Conservation (phyloP, 1,284 basidiomycete species). For the Fomitiporia mediterranea region DNA sequence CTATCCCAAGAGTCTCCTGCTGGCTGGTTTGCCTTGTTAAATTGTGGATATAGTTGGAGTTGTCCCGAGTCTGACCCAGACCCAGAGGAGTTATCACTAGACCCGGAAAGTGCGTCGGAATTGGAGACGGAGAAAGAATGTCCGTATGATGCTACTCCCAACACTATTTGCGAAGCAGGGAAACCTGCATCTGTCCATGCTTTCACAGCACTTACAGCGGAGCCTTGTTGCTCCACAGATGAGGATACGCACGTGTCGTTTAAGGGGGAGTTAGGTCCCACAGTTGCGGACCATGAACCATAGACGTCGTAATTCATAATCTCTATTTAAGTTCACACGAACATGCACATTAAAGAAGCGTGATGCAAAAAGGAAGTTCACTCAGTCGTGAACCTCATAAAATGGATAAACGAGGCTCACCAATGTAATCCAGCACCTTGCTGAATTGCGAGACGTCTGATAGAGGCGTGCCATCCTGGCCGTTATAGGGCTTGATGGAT, state of each 20-base stretch:
- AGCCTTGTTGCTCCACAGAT: slow-evolving; percentile 58
- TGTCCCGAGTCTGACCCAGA: not conserved
- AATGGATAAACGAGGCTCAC: not conserved
- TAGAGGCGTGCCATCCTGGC: slow-evolving; percentile 51
- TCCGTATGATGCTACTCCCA: slow-evolving; percentile 80
- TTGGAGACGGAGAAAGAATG: slow-evolving; percentile 50
- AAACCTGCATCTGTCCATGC: slow-evolving; percentile 79
- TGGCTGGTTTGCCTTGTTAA: slow-evolving; percentile 40
- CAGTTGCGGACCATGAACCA: slow-evolving; percentile 44
- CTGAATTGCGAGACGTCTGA: slow-evolving; percentile 68
- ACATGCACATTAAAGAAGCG: too few species aligned
- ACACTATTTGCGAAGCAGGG: slow-evolving; percentile 71
- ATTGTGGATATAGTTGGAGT: slow-evolving; percentile 47
- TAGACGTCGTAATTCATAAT: slow-evolving; percentile 90
- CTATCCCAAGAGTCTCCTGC: slow-evolving; percentile 53
- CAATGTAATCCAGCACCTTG: slow-evolving; percentile 69
- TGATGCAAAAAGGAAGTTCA: not conserved
- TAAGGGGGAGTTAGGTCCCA: slow-evolving; percentile 80
- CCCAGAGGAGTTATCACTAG: not conserved
- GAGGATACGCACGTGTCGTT: slow-evolving; percentile 65
- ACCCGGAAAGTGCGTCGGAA: not conserved
- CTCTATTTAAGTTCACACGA: too few species aligned
- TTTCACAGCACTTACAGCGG: slow-evolving; percentile 67
- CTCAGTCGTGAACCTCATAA: not conserved
- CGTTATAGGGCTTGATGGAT: slow-evolving; percentile 64